Evolutionary conservation across 768 basidiomycete species (phyloP).

Genomic region (Lentinula detonsa): DNA sequence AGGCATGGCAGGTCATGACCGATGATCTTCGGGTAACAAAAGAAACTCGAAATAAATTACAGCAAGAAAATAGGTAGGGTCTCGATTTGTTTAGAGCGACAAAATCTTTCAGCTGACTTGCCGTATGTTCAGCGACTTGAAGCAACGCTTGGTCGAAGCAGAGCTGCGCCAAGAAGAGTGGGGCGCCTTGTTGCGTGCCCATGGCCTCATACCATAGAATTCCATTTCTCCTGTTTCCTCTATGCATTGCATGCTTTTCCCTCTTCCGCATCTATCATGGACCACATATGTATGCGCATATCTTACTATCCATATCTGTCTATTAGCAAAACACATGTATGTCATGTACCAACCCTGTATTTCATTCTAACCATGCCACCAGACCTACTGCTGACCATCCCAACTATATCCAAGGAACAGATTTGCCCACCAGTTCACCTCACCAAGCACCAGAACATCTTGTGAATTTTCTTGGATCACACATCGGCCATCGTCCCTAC

Average conservation of each 20-base stretch:
- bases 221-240: not conserved
- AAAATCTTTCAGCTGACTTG: slow-evolving; percentile 1
- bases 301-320: not conserved
- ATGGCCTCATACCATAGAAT: slow-evolving; percentile 34
- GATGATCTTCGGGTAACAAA: slow-evolving; percentile 71
- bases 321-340: not conserved
- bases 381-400: slow-evolving; percentile 1
- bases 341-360: not conserved
- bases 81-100: not conserved
- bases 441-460: slow-evolving; percentile 41
- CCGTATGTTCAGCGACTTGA: slow-evolving; percentile 47
- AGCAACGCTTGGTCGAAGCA: slow-evolving; percentile 60
- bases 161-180: slow-evolving; percentile 84
- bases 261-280: slow-evolving; percentile 7
- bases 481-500: slow-evolving; percentile 61
- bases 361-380: not conserved
- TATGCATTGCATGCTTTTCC: slow-evolving; percentile 1
- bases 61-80: slow-evolving; percentile 77
- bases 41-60: slow-evolving; percentile 64
- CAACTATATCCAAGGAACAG: slow-evolving; percentile 29
- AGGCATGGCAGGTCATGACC: slow-evolving; percentile 78
- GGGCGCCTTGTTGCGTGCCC: slow-evolving; percentile 51
- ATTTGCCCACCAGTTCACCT: slow-evolving; percentile 72
- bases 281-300: slow-evolving; percentile 2
- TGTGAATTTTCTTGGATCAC: slow-evolving; percentile 20